Base-by-base conservation (phyloP, 169 alveolate genomes). In the Plasmodium reichenowi region DNA sequence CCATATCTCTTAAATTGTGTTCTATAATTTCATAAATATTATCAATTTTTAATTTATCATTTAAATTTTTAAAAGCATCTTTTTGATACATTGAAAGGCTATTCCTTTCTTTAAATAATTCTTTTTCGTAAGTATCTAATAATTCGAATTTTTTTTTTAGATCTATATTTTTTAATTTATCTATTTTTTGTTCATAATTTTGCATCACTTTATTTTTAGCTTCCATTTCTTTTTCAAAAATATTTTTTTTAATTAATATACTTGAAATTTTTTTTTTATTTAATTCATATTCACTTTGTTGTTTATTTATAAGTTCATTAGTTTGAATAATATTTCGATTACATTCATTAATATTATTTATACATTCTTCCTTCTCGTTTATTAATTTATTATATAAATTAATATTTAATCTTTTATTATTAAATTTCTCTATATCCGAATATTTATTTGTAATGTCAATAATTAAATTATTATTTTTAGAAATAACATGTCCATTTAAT, bases 391-490 rank as follows among this genome's bases (percentile, higher is more conserved):
- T 78, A 29, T 78, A 78, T 56, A 78, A n/a, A 54, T 58, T 78
- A 1, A 78, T 78, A 50, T 50, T 67, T 17, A 78, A 45, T 43
- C 78, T 47, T 8, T 15, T 60, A 10, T 45, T 78, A 24, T 45
- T 78, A 13, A 50, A 78, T n/a, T 43, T 66, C 26, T 78, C 89
- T 10, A 15, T 66, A 13, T 66, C 80, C 8, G 62, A 52, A 52
- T 67, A 43, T 29, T 54, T 67, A 2, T 76, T 66, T 4, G 80
- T 26, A 43, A 78, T 78, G 2, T 78, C 89, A 4, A 78, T 60
- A 66, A 78, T 78, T 52, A 78, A 17, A 78, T 78, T 78, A 43
- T 78, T 78, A 22, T 60, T 9, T 60, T 78, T 78, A 3, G 89
- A 78, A 17, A 78, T 43, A 7, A 78, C 56, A 66, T 78, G 89